Base-by-base conservation (phyloP, 2,329 filamentous ascomycete genomes). In the Trichoderma lentiforme region DNA sequence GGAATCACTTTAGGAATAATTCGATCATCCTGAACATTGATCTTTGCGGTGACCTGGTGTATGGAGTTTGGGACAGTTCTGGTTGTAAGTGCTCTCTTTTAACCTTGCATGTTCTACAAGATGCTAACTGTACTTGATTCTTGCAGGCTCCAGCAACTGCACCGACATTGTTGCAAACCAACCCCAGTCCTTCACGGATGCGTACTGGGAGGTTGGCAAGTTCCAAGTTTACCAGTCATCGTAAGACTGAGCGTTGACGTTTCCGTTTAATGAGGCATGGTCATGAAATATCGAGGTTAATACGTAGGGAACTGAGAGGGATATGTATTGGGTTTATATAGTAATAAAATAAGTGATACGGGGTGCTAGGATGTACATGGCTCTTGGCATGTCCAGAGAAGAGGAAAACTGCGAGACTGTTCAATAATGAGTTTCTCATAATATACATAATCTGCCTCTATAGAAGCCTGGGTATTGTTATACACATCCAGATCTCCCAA, bases 1-100 rank as follows among this genome's bases (percentile, higher is more conserved):
- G 80, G 6, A 82, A 81, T 4, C 88, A 91, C 76, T 92, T 92
- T 78, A 83, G 80, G 69, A 92, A 92, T 76, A 86, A 90, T 78
- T 90, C 88, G 74, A 91, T 92, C 75, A 85, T 92, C 74, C 85
- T 85, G 56, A 91, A 92, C 76, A 91, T 92, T 73, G 87, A 90
- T 77, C 80, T 92, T 8, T 92, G 90, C 74, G 90, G 90, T 0
- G 79, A 86, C 53, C 83, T 88, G 74, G 86, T 86, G 4, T 85
- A 86, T 60, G 81, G 80, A 3, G 79, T 81, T 39, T 89, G 85
- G 75, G 79, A 80, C 2, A 74, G 79, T 14, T 87, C 86, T 24
- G 84, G 83, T 68, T 86, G 84, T 82, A 76, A 78, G 80, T 77
- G 11, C 18, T 53, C 51, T 61, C 21, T 11, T 21, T 28, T 14